Conservation (phyloP, 148 eudicot genomes). For the Persicaria tinctoria region DNA sequence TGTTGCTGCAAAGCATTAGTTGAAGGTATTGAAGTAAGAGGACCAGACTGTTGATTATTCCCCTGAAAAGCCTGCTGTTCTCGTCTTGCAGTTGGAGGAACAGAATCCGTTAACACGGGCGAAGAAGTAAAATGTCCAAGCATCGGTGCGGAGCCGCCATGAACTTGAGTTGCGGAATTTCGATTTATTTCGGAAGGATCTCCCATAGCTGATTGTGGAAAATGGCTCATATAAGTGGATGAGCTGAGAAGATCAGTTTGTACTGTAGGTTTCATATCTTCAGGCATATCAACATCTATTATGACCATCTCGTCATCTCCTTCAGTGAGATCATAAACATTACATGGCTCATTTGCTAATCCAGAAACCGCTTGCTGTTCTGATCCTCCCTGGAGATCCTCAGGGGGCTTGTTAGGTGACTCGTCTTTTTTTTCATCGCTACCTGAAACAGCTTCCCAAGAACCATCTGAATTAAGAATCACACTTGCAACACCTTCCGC, state of each 20-base stretch:
- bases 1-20: conserved; percentile 30
- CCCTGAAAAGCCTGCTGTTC: conserved; percentile 29
- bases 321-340: conserved; percentile 67
- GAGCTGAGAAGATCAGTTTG: conserved; percentile 22
- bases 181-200: conserved; percentile 30
- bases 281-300: conserved; percentile 20
- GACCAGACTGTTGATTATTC: conserved; percentile 17
- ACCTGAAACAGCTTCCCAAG: conserved; percentile 52
- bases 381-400: conserved; percentile 20
- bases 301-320: conserved; percentile 38
- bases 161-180: conserved; percentile 22
- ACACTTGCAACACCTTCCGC: conserved; percentile 51
- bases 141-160: conserved; percentile 17
- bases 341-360: conserved; percentile 19
- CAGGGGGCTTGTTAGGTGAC: conserved; percentile 23
- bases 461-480: conserved; percentile 61
- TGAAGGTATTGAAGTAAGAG: conserved; percentile 22
- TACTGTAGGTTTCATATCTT: conserved; percentile 44
- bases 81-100: conserved; percentile 36
- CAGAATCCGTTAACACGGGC: conserved; percentile 49
- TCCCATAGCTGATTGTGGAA: conserved; percentile 14
- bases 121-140: conserved; percentile 20
- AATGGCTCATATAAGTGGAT: conserved; percentile 13
- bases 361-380: conserved; percentile 21
- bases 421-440: conserved; percentile 31